Evolutionary conservation across 2,329 filamentous ascomycete genomes (phyloP).

Genomic region (Zasmidium cellare): DNA sequence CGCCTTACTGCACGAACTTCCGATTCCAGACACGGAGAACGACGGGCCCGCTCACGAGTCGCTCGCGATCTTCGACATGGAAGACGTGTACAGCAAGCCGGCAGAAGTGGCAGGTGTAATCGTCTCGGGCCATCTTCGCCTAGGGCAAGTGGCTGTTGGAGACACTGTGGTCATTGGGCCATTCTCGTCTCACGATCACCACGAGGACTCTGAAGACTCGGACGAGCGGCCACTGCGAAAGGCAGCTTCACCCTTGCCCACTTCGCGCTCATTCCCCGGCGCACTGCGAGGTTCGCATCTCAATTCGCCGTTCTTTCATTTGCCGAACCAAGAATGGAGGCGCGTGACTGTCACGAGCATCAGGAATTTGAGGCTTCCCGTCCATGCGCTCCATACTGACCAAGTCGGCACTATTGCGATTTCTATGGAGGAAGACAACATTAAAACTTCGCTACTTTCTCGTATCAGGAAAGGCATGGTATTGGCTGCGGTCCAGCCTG

Average conservation of each 20-base stretch:
- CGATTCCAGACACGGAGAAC: slow-evolving; percentile 51
- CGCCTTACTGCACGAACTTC: slow-evolving; percentile 74
- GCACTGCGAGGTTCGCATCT: slow-evolving; percentile 38
- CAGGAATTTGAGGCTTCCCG: slow-evolving; percentile 81
- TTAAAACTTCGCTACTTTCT: slow-evolving; percentile 31
- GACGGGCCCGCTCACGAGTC: slow-evolving; percentile 25
- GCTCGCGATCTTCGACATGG: slow-evolving; percentile 72
- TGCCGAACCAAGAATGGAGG: slow-evolving; percentile 67
- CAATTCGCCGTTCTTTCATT: slow-evolving; percentile 21
- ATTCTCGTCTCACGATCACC: slow-evolving; percentile 41
- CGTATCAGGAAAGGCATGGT: slow-evolving; percentile 78
- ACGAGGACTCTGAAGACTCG: slow-evolving; percentile 38
- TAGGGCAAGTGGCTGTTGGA: slow-evolving; percentile 74
- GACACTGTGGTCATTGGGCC: slow-evolving; percentile 79
- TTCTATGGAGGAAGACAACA: slow-evolving; percentile 48
- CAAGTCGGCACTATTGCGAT: slow-evolving; percentile 91
- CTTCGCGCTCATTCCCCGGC: slow-evolving; percentile 51
- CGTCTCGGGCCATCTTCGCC: slow-evolving; percentile 80
- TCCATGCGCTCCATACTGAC: slow-evolving; percentile 70
- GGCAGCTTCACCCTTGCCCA: slow-evolving; percentile 33
- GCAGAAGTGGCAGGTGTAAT: slow-evolving; percentile 51
- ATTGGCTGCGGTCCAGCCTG: slow-evolving; percentile 61
- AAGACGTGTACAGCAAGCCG: slow-evolving; percentile 77
- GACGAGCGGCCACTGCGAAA: slow-evolving; percentile 32
- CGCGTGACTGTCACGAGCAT: slow-evolving; percentile 79